Evolutionary conservation across 2,329 filamentous ascomycete genomes (phyloP).

Genomic region (Colletotrichum cordylinicola): DNA sequence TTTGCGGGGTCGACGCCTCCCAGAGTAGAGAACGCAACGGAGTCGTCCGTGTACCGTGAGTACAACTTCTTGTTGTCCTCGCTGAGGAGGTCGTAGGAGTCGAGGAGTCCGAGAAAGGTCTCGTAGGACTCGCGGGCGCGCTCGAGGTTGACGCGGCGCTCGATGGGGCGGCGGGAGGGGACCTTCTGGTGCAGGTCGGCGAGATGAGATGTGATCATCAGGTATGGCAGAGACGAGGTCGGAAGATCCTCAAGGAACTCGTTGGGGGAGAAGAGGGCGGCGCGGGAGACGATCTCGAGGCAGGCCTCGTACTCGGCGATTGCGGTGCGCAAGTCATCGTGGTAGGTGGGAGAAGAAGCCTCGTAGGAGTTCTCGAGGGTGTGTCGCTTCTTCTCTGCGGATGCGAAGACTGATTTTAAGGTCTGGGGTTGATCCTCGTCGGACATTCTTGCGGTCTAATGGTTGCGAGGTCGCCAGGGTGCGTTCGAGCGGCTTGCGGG

Average conservation of each 20-base stretch:
- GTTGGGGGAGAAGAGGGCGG: constrained; percentile 89
- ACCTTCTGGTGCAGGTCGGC: constrained; percentile 80
- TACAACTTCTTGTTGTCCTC: constrained; percentile 71
- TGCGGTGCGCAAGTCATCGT: constrained; percentile 69
- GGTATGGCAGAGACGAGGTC: constrained; percentile 84
- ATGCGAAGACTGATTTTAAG: constrained; percentile 54
- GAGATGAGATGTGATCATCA: constrained; percentile 78
- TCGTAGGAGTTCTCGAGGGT: constrained; percentile 70
- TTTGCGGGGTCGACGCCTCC: constrained; percentile 62
- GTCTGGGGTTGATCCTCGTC: constrained; percentile 51
- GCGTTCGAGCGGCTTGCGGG: not conserved
- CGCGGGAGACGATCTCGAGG: constrained; percentile 68
- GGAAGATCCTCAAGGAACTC: constrained; percentile 87
- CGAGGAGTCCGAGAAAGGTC: constrained; percentile 75
- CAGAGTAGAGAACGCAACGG: constrained; percentile 75
- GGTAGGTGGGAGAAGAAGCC: constrained; percentile 67
- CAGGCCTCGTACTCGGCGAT: constrained; percentile 78
- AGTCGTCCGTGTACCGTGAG: constrained; percentile 75
- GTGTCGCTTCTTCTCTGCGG: constrained; percentile 56
- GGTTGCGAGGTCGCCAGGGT: not conserved
- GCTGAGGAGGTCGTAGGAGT: constrained; percentile 78
- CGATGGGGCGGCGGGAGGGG: constrained; percentile 53
- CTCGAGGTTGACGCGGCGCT: constrained; percentile 68
- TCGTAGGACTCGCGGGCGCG: constrained; percentile 76
- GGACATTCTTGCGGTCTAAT: constrained; percentile 29